Evolutionary conservation across 495 filamentous ascomycete species (phyloP).

Genomic region (Achaetomiella virescens): DNA sequence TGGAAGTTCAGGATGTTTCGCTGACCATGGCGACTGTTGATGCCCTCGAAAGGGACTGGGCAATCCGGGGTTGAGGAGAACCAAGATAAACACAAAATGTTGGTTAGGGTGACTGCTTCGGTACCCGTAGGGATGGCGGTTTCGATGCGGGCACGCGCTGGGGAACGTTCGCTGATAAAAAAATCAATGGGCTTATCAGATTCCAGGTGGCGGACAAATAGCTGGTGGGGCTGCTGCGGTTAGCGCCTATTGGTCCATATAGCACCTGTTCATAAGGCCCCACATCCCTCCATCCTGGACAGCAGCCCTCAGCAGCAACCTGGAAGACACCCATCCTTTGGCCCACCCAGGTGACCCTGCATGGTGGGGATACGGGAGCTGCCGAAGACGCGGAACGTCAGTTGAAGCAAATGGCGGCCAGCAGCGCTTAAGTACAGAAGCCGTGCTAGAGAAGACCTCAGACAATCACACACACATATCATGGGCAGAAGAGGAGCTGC

Average conservation of each 20-base stretch:
- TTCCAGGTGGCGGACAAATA: slow-evolving; percentile 14
- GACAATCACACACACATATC: too few species aligned
- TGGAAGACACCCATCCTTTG: not conserved
- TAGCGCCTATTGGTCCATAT: not conserved
- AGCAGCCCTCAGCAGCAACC: too few species aligned
- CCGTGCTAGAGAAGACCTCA: too few species aligned
- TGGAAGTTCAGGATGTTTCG: not conserved
- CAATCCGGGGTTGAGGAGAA: not conserved
- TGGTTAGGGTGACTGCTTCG: not conserved
- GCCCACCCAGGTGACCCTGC: not conserved
- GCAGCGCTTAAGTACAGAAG: too few species aligned
- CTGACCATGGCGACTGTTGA: slow-evolving; percentile 30
- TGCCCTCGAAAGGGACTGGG: slow-evolving; percentile 29
- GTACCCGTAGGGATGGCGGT: not conserved
- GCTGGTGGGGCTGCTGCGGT: slow-evolving; percentile 6
- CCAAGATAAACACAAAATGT: not conserved
- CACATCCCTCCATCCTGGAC: too few species aligned
- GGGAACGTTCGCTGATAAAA: slow-evolving; percentile 14
- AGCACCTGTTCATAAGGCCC: not conserved
- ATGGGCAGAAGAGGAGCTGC: too few species aligned
- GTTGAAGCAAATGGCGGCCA: too few species aligned
- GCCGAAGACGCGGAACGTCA: not conserved
- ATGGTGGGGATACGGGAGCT: slow-evolving; percentile 4
- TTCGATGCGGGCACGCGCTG: not conserved
- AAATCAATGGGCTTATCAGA: slow-evolving; percentile 24